Percentiles rank a stretch among this genome's conserved stretches.
phyloP scores from a whole-genome alignment of 371 early-diverging fungal genomes.

The Mucor plumbeus region DNA sequence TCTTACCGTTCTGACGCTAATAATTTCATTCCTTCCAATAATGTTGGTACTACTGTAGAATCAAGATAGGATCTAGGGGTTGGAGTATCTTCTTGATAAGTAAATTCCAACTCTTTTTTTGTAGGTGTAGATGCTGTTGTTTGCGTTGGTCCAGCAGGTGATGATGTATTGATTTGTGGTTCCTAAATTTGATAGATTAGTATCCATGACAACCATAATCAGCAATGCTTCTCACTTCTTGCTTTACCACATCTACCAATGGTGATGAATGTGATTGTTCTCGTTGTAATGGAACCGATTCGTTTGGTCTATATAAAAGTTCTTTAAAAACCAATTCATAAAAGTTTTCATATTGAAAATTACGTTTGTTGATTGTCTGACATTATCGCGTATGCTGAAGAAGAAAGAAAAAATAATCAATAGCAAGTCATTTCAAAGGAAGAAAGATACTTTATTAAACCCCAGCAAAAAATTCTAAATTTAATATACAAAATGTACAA shows the following conservation, averaged over 20 bases:
- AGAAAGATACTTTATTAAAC: slow-evolving; percentile 10
- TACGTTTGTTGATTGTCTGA: slow-evolving; percentile 17
- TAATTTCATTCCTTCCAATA: slow-evolving; percentile 70
- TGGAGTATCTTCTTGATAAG: slow-evolving; percentile 24
- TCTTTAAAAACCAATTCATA: background rate
- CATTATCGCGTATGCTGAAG: slow-evolving; percentile 10
- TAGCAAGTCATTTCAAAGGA: background rate
- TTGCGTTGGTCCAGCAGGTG: background rate
- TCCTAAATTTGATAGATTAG: background rate
- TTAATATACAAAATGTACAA: slow-evolving; percentile 78
- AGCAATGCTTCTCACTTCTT: slow-evolving; percentile 10
- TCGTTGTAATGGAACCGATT: background rate
- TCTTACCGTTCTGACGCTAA: slow-evolving; percentile 63
- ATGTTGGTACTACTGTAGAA: slow-evolving; percentile 61
- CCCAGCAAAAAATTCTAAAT: background rate
- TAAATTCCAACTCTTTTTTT: background rate
- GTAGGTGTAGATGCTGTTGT: background rate
- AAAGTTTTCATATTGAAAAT: background rate
- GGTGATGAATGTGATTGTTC: background rate
- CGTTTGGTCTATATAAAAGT: background rate
- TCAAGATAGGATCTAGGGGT: slow-evolving; percentile 66
- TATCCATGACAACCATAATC: background rate
- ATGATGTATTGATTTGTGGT: background rate
- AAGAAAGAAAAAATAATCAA: slow-evolving; percentile 6
- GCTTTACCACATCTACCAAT: slow-evolving; percentile 6